phyloP scores from a whole-genome alignment of 1,284 basidiomycete genomes.

The Microbotryomycetes sp. region DNA sequence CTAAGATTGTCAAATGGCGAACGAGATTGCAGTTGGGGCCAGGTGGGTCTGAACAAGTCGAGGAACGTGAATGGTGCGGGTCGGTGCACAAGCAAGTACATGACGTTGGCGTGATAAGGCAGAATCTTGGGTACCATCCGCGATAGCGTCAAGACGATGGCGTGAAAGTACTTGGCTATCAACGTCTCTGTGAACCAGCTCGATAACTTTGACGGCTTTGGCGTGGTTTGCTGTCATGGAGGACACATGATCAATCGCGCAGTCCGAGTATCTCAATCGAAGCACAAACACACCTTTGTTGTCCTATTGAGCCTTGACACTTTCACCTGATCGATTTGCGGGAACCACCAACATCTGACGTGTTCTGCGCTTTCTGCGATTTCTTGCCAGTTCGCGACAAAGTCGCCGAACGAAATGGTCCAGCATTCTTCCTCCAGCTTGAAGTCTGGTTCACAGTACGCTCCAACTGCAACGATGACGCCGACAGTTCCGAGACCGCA shows the following conservation, averaged over 20 bases:
- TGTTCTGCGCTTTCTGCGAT: constrained; percentile 68
- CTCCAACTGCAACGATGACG: constrained; percentile 68
- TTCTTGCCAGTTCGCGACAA: constrained; percentile 50
- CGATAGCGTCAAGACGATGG: constrained; percentile 16
- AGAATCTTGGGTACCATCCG: constrained; percentile 24
- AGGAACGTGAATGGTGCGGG: constrained; percentile 16
- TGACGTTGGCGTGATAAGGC: constrained; percentile 31
- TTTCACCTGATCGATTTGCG: constrained; percentile 65
- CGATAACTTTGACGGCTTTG: neutral
- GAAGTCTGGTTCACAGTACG: constrained; percentile 77
- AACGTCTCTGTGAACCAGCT: constrained; percentile 6
- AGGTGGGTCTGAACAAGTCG: neutral
- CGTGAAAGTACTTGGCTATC: constrained; percentile 22
- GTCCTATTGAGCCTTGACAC: constrained; percentile 70
- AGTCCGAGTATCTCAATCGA: too few relatives aligned
- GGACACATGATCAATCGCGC: too few relatives aligned
- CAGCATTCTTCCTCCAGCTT: constrained; percentile 69
- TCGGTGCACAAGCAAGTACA: constrained; percentile 26
- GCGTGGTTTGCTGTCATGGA: constrained; percentile 10
- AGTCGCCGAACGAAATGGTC: constrained; percentile 55
- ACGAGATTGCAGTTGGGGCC: neutral
- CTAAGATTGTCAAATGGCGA: neutral
- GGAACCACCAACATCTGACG: constrained; percentile 93
- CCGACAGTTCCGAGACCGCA: constrained; percentile 93
- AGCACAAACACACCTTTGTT: constrained; percentile 57